These are phyloP conservation scores for Penicillium fimorum DNA, from an alignment of 495 filamentous ascomycete genomes.

Conservation along the genomic window DNA sequence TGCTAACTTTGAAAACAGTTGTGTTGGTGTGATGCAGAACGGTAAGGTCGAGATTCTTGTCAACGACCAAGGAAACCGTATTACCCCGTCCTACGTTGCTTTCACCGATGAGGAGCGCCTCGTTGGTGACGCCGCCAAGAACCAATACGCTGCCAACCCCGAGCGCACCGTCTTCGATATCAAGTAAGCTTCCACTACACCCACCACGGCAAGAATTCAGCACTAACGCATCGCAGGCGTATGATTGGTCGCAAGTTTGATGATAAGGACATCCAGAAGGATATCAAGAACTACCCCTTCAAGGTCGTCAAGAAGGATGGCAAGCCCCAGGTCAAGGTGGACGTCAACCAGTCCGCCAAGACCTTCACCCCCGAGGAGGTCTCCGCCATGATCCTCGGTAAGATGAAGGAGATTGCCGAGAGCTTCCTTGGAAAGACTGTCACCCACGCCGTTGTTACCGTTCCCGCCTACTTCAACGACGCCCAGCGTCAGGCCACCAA, in stretches of 20 bases:
- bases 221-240: constrained; percentile 56
- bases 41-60: constrained; percentile 97
- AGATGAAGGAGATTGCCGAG: constrained; percentile 98
- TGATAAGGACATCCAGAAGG: constrained; percentile 80
- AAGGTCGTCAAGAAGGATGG: constrained; percentile 78
- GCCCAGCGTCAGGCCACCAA: constrained; percentile 98
- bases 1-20: constrained; percentile 42
- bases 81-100: constrained; percentile 97
- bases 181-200: constrained; percentile 59
- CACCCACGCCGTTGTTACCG: constrained; percentile 94
- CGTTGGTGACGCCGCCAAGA: constrained; percentile 98
- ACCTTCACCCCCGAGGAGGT: constrained; percentile 84
- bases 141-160: constrained; percentile 96
- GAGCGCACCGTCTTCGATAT: constrained; percentile 85
- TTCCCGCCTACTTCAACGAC: constrained; percentile 99
- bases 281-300: constrained; percentile 91
- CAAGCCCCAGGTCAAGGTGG: constrained; percentile 77
- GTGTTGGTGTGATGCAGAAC: constrained; percentile 98
- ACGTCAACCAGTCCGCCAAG: constrained; percentile 70
- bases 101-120: constrained; percentile 97
- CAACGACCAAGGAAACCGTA: constrained; percentile 98
- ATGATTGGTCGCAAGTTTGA: constrained; percentile 86
- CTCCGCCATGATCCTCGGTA: constrained; percentile 82
- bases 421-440: constrained; percentile 92
- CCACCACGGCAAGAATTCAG: not conserved